Conservation (phyloP, 2,329 filamentous ascomycete species). For the Dichotomopilus funicola region DNA sequence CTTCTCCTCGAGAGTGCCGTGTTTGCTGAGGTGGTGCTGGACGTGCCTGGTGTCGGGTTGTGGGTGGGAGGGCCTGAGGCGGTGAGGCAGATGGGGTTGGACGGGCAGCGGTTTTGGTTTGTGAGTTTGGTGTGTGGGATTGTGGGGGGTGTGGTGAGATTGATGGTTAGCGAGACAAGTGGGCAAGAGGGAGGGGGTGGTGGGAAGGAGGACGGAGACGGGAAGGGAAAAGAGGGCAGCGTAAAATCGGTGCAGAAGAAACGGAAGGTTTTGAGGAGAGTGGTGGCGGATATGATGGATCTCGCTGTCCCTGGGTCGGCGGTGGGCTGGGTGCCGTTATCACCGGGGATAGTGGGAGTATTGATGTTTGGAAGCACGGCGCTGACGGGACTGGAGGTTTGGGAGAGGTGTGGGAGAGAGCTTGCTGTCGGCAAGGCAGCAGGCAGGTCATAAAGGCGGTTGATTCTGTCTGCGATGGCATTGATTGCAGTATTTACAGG, state of each 20-base stretch:
- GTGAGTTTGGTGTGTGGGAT: constrained; percentile 51
- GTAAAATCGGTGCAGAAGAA: constrained; percentile 25
- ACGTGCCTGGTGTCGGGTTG: constrained; percentile 38
- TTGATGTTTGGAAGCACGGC: constrained; percentile 57
- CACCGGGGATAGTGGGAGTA: constrained; percentile 46
- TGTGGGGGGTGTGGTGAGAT: constrained; percentile 35
- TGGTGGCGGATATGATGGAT: constrained; percentile 55
- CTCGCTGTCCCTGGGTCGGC: constrained; percentile 53
- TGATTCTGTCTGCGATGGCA: neutral
- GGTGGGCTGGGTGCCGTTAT: constrained; percentile 53
- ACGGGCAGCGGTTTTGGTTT: constrained; percentile 67
- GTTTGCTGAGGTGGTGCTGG: constrained; percentile 45
- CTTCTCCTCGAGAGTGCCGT: constrained; percentile 60
- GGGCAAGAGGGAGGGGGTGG: constrained; percentile 13
- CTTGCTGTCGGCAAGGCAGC: neutral
- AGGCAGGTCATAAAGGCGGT: constrained; percentile 8
- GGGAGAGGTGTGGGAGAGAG: constrained; percentile 42
- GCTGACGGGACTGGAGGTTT: constrained; percentile 54
- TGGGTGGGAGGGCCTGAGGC: constrained; percentile 42
- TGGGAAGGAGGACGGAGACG: constrained; percentile 1
- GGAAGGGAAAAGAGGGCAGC: neutral
- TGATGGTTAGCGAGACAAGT: constrained; percentile 24
- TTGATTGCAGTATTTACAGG: no score
- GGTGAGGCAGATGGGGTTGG: constrained; percentile 43
- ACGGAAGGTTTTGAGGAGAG: constrained; percentile 30